These are phyloP conservation scores for Wickerhamomyces mucosus DNA, from an alignment of 805 yeast genomes.

Conservation along the genomic window DNA sequence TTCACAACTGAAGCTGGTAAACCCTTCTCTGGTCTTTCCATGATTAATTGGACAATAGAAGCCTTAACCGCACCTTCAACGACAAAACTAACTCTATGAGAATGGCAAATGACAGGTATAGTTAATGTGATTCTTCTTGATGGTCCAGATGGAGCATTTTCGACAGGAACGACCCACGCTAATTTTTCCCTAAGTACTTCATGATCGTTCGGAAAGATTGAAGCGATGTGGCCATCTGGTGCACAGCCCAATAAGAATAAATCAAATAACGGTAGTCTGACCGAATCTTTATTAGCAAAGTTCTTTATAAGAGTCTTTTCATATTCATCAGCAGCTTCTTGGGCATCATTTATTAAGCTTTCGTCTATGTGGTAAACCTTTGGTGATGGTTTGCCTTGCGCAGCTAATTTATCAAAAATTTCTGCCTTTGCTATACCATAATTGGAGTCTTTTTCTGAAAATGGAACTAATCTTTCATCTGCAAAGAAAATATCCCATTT, in stretches of 20 bases:
- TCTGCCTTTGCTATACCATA: constrained; percentile 83
- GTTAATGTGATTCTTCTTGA: constrained; percentile 78
- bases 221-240: constrained; percentile 96
- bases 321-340: constrained; percentile 89
- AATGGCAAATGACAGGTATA: constrained; percentile 90
- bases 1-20: constrained; percentile 89
- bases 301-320: constrained; percentile 80
- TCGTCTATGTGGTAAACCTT: constrained; percentile 79
- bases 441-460: constrained; percentile 72
- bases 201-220: constrained; percentile 83
- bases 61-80: constrained; percentile 96
- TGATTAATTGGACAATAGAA: constrained; percentile 78
- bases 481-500: constrained; percentile 96
- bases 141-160: constrained; percentile 87
- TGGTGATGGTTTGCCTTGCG: constrained; percentile 37
- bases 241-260: constrained; percentile 90
- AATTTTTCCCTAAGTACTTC: constrained; percentile 79
- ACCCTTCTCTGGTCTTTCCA: constrained; percentile 97
- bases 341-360: constrained; percentile 62
- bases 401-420: constrained; percentile 57
- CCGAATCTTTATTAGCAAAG: constrained; percentile 94
- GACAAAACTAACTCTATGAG: constrained; percentile 86
- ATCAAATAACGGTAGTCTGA: constrained; percentile 91
- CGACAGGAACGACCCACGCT: constrained; percentile 94
- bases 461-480: constrained; percentile 91